Percentiles rank a stretch among this genome's conserved stretches.
phyloP scores from a whole-genome alignment of 2,329 filamentous ascomycete species.

The Chaetomium sp. region DNA sequence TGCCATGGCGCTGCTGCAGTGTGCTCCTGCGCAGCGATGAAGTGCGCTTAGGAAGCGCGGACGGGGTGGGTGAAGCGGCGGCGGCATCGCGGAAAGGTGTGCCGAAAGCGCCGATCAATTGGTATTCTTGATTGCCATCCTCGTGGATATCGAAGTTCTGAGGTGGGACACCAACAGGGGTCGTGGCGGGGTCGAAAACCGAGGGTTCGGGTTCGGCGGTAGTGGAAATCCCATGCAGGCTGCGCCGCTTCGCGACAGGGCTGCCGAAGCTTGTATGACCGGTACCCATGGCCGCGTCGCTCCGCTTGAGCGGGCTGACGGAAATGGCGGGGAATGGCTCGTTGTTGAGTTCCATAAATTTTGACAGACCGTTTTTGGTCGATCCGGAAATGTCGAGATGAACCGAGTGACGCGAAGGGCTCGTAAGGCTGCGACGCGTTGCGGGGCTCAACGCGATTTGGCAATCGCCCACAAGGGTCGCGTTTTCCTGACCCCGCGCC shows the following conservation, averaged over 20 bases:
- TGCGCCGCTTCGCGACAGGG: conserved; percentile 85
- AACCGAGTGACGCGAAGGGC: conserved; percentile 47
- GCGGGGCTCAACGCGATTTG: conserved; percentile 33
- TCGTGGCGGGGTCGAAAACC: conserved; percentile 62
- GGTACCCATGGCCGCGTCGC: conserved; percentile 81
- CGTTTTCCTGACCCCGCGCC: conserved; percentile 39
- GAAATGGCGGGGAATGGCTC: conserved; percentile 47
- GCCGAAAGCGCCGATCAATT: conserved; percentile 37
- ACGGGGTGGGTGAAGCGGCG: conserved; percentile 38
- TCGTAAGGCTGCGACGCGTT: conserved; percentile 42
- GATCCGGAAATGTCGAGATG: conserved; percentile 52
- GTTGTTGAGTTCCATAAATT: conserved; percentile 42
- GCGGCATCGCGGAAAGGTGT: conserved; percentile 35
- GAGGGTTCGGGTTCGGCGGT: conserved; percentile 57
- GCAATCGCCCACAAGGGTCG: conserved; percentile 23
- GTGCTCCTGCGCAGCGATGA: conserved; percentile 81
- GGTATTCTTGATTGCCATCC: conserved; percentile 43
- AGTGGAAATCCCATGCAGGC: conserved; percentile 67
- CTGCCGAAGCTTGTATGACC: conserved; percentile 74
- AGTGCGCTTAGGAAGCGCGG: conserved; percentile 59
- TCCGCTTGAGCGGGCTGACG: conserved; percentile 84
- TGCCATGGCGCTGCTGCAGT: conserved; percentile 68
- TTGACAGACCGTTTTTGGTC: conserved; percentile 44
- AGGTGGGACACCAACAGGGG: conserved; percentile 23
- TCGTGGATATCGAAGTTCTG: conserved; percentile 43